Evolutionary conservation across 495 filamentous ascomycete species (phyloP), one percentile per base, ranked within the genome.

Genomic region (Xylaria intraflava): DNA sequence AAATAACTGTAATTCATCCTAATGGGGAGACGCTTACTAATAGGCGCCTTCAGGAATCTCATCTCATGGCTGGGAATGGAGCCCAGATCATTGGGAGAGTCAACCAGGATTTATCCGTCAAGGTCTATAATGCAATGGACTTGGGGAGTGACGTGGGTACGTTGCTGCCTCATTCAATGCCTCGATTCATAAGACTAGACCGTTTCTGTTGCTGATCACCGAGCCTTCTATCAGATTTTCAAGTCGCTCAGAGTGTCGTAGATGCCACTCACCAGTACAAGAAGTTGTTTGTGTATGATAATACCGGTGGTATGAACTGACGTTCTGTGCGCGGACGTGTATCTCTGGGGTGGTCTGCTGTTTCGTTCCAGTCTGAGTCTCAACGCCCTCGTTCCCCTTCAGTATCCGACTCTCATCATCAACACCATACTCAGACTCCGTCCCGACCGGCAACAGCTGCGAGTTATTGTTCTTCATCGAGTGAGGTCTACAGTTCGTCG

Each of bases 81-180:
- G 84, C 87, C 16, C 94, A 98, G 71, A 72, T 98, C 54, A 85
- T 97, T 38, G 94, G 90, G 48, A 96, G 93, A 70, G 91, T 98
- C 50, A 84, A 90, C 58, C 74, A 75, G 58, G 90, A 94, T 61
- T 70, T 93, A 36, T 82, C 80, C 14, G 68, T 98, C 41, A 85
- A 85, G 60, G 85, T 89, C 35, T 72, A 94, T 41, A 85, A 75
- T 40, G 82, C 84, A 11, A 81, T 80, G 47, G 92, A 97, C 69
- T 87, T 94, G 68, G 92, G 92, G 23, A 79, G 60, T 11, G 73
- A 78, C 57, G 78, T 89, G 48, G 82, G 85, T 88, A 75, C 55
- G 79, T 70, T 38, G 30, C 29, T 35, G 31, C 7, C 3, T 17
- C 11, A 17, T 24, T 22, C 40, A 29, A 23, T n/a, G 22, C 17